Percentiles rank a stretch among this genome's conserved stretches.
Conservation (phyloP, 306 rosid species). For the Quercus agrifolia region DNA sequence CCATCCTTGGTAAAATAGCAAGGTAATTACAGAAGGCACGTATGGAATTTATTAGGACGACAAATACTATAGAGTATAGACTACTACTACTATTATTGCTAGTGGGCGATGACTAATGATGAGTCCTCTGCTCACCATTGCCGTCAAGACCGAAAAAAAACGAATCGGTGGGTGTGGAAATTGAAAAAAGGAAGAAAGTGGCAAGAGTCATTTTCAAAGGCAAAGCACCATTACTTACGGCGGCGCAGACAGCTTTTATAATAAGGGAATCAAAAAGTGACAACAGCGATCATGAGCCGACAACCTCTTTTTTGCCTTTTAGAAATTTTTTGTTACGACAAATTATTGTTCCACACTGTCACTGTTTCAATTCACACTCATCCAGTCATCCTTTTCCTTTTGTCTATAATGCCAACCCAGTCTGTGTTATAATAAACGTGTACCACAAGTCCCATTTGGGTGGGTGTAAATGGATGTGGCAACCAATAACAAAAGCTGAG, state of each 20-base stretch:
- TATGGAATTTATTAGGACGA: too few species aligned
- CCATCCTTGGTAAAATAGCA: too few species aligned
- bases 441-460: too few species aligned
- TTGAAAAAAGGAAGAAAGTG: not conserved
- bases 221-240: conserved; percentile 1
- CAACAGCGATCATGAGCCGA: conserved; percentile 28
- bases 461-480: too few species aligned
- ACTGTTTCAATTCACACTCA: not conserved
- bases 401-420: not conserved
- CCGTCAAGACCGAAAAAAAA: too few species aligned
- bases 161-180: not conserved
- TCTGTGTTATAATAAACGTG: too few species aligned
- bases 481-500: not conserved
- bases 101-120: not conserved
- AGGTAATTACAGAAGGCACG: too few species aligned
- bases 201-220: not conserved
- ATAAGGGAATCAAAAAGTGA: conserved; percentile 33
- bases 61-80: too few species aligned
- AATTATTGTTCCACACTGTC: not conserved
- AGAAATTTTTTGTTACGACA: not conserved
- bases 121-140: not conserved
- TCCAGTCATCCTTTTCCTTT: not conserved
- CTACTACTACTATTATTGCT: not conserved
- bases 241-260: conserved; percentile 40
- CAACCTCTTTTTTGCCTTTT: conserved; percentile 27